phyloP scores from a whole-genome alignment of 1,284 basidiomycete genomes.

The Erythrobasidium hasegawianum region DNA sequence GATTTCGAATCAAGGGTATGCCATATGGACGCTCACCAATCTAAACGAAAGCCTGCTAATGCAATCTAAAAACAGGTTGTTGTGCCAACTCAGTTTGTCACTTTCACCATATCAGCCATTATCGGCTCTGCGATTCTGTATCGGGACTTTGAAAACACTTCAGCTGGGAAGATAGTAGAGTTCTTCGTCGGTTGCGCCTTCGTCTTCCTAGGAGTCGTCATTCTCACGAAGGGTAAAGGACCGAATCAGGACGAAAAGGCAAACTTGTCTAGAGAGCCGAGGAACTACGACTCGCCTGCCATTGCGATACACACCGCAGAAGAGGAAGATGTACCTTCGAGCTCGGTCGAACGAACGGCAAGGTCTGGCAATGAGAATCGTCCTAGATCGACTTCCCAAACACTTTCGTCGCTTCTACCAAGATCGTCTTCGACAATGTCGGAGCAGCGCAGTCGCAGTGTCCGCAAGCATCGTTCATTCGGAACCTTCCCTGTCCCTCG shows the following conservation, averaged over 20 bases:
- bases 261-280: not conserved
- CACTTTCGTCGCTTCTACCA: not conserved
- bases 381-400: not conserved
- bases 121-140: constrained; percentile 89
- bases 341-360: not conserved
- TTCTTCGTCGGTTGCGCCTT: constrained; percentile 41
- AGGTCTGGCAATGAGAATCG: constrained; percentile 4
- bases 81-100: constrained; percentile 90
- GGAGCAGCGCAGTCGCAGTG: not conserved
- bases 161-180: constrained; percentile 43
- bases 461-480: constrained; percentile 27
- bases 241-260: not conserved
- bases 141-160: constrained; percentile 71
- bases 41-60: constrained; percentile 3
- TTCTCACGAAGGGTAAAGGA: constrained; percentile 17
- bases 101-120: constrained; percentile 74
- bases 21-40: constrained; percentile 55
- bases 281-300: not conserved
- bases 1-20: constrained; percentile 64
- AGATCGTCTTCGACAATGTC: not conserved
- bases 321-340: not conserved
- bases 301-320: not conserved
- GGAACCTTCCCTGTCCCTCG: constrained; percentile 12
- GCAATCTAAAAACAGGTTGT: too few relatives aligned
- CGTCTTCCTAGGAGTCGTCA: constrained; percentile 30